Evolutionary conservation across 2,329 filamentous ascomycete species (phyloP), one percentile per base, ranked within the genome.

Genomic region (Sclerotinia glacialis): DNA sequence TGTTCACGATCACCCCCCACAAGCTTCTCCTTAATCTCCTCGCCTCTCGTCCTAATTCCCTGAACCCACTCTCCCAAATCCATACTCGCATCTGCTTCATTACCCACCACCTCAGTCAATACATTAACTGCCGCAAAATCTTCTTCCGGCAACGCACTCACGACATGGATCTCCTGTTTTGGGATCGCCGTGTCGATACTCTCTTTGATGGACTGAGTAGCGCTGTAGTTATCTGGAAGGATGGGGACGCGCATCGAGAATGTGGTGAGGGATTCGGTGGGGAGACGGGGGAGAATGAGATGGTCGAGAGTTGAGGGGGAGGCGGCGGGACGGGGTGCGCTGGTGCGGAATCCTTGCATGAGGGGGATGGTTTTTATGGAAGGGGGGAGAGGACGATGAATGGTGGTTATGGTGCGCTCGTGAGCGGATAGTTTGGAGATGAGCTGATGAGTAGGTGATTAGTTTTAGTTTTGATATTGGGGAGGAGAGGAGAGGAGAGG

Each of bases 341-440:
- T 80, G 28, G 81, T 81, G 72, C 80, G 79, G 79, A 88, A 88
- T 74, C 83, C 85, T 78, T 89, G 86, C 86, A 89, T 88, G 66
- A 88, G 78, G 50, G 85, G 86, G 73, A 83, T 78, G 67, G 78
- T 78, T 70, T 80, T 81, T 74, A 65, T 60, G 23, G 78, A 77
- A 75, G 78, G 71, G 72, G 80, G 69, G 72, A 78, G 61, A 72
- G 72, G 67, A 71, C 67, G 76, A 67, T 67, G 74, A 71, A 60
- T 73, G 68, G 69, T 76, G 76, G 68, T 67, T 44, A 60, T 49
- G 37, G 70, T 70, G n/a, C 70, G 55, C 46, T 75, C 74, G 40
- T 71, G 66, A 28, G 71, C 69, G 23, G 70, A 69, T 16, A 74
- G 71, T 34, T 71, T 71, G 55, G 72, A 71, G 40, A 73, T 71